Evolutionary conservation across 2,329 filamentous ascomycete genomes (phyloP).

Genomic region (Fusarium algeriense): DNA sequence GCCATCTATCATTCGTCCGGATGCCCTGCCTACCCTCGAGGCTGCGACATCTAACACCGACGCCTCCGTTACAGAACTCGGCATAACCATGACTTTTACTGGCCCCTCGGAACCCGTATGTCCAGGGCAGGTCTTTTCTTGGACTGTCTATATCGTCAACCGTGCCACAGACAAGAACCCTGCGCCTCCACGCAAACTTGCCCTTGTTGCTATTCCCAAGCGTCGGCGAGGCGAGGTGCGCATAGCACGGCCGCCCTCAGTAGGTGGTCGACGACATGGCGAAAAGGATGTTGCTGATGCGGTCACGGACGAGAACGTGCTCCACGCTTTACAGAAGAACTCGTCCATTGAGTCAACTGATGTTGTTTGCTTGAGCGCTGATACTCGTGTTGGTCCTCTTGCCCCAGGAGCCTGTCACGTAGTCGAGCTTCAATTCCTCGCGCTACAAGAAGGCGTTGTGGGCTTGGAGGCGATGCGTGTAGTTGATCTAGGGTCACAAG

Average conservation of each 20-base stretch:
- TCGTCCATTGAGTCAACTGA: slow-evolving; percentile 73
- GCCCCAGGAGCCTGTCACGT: slow-evolving; percentile 80
- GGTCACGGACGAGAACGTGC: slow-evolving; percentile 76
- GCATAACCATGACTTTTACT: slow-evolving; percentile 80
- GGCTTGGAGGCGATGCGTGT: slow-evolving; percentile 79
- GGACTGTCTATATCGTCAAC: slow-evolving; percentile 83
- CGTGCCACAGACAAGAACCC: slow-evolving; percentile 64
- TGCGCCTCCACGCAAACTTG: slow-evolving; percentile 71
- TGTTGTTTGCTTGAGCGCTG: slow-evolving; percentile 80
- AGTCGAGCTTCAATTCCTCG: slow-evolving; percentile 78
- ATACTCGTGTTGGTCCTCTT: slow-evolving; percentile 79
- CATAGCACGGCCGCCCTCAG: slow-evolving; percentile 66
- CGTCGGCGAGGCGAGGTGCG: slow-evolving; percentile 70
- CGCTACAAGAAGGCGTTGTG: slow-evolving; percentile 74
- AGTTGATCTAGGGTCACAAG: slow-evolving; percentile 78
- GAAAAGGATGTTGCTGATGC: slow-evolving; percentile 69
- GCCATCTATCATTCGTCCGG: slow-evolving; percentile 68
- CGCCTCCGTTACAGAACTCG: slow-evolving; percentile 68
- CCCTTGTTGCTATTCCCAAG: slow-evolving; percentile 75
- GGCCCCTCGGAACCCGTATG: slow-evolving; percentile 68
- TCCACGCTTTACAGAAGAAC: slow-evolving; percentile 78
- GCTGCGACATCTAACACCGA: slow-evolving; percentile 62
- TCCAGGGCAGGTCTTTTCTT: slow-evolving; percentile 76
- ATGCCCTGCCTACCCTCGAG: slow-evolving; percentile 70
- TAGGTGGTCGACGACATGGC: slow-evolving; percentile 53